A percentile compares a stretch with the other conserved stretches of the same genome.
These are phyloP conservation scores for Thraustochytrium sp. DNA, from an alignment of 352 stramenopile species.

Conservation along the genomic window DNA sequence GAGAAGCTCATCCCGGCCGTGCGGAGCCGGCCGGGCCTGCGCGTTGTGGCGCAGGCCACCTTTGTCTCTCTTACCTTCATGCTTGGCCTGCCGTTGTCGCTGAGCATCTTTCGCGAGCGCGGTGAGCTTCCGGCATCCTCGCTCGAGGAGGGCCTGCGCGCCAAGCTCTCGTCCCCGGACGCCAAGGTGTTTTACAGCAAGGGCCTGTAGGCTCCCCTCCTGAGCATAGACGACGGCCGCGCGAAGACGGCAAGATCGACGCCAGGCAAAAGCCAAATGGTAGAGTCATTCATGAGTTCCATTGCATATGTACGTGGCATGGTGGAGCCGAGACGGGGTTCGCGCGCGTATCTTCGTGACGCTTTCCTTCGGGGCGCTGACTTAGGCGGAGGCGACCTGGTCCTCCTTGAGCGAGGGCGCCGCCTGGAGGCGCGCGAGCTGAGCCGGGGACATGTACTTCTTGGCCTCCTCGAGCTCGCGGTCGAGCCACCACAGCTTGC, in stretches of 20 bases:
- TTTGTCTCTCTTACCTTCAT: not conserved
- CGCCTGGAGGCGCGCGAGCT: slow-evolving; percentile 16
- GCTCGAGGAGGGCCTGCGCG: not conserved
- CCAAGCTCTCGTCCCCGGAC: not conserved
- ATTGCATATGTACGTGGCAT: no score
- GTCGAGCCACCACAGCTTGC: slow-evolving; percentile 41
- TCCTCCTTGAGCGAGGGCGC: slow-evolving; percentile 18
- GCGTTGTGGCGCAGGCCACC: not conserved
- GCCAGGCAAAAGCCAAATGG: no score
- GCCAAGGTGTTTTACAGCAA: slow-evolving; percentile 37
- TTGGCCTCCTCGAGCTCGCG: slow-evolving; percentile 41
- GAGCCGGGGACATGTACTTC: slow-evolving; percentile 40
- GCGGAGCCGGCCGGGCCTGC: not conserved
- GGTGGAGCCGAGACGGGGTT: no score
- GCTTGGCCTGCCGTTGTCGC: slow-evolving; percentile 5
- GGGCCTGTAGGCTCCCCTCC: slow-evolving; percentile 24
- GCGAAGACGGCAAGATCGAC: no score
- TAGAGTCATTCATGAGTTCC: no score
- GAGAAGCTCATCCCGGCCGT: not conserved
- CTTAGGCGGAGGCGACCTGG: not conserved
- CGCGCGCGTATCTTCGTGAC: no score
- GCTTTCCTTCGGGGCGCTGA: no score
- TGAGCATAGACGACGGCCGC: no score
- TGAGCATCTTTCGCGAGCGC: not conserved
- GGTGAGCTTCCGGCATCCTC: not conserved